Evolutionary conservation across 2,329 filamentous ascomycete genomes (phyloP), one percentile per base, ranked within the genome.

Genomic region (Knoxdaviesia capensis): DNA sequence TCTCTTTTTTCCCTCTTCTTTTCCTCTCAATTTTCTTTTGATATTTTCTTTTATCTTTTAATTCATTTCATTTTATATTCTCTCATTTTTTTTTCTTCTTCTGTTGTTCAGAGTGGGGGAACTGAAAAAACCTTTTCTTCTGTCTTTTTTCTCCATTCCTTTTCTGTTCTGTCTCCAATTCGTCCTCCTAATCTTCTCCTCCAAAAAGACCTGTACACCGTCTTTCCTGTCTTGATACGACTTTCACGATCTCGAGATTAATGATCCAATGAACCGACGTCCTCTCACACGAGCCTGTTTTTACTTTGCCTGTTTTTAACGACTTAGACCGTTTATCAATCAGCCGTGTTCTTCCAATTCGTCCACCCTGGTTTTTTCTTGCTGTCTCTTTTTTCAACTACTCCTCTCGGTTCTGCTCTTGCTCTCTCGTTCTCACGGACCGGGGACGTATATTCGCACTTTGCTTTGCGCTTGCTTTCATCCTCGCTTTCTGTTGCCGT

Each of bases 311-410:
- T 40, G 31, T 28, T 34, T 40, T 31, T 40, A 40, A 32, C 30
- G 30, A 40, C 30, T 40, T 40, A 33, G 38, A 40, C 11, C 32
- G 38, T 30, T 33, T 40, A 40, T 20, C 38, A 20, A 40, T 40
- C 31, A 32, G 10, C 31, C 10, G 11, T 37, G 11, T 37, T 37
- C 34, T 35, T 35, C 36, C 8, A 20, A 37, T 3, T 11, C 3
- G 8, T 3, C 34, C 34, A 35, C 34, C 3, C n/a, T 37, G 35
- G 35, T 28, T 41, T 35, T 29, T 28, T 36, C 31, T 32, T 20
- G 30, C 39, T 36, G 43, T 45, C 45, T 44, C 38, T 40, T 36
- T 44, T 41, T 34, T 49, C n/a, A 34, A 36, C n/a, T 39, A 30
- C 31, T 8, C 31, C 11, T n/a, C 29, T 37, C 29, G 36, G 36